Conservation (phyloP, 495 filamentous ascomycete species). For the Penicillium tannophilum region DNA sequence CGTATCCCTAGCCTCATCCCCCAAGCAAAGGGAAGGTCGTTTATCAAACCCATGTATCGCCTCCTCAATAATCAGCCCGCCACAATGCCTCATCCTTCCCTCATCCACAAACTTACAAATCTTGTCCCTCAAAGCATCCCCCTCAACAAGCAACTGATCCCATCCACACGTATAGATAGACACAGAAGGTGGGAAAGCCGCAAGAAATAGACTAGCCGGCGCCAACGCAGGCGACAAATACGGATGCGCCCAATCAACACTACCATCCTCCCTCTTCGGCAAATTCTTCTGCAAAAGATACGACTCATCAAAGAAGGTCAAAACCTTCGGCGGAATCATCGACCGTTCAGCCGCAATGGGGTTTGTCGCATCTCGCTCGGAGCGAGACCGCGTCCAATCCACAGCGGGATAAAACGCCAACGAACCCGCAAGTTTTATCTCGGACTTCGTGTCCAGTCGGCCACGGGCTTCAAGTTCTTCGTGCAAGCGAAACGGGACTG, state of each 20-base stretch:
- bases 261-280: conserved; percentile 10
- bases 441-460: conserved; percentile 17
- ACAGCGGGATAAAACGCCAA: conserved; percentile 73
- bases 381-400: conserved; percentile 70
- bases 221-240: conserved; percentile 27
- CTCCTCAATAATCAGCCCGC: conserved; percentile 23
- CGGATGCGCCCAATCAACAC: conserved; percentile 26
- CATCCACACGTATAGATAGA: conserved; percentile 31
- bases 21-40: conserved; percentile 24
- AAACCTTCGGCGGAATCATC: conserved; percentile 15
- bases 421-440: conserved; percentile 40
- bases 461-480: conserved; percentile 21
- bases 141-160: conserved; percentile 31
- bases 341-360: conserved; percentile 17
- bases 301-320: conserved; percentile 24
- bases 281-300: conserved; percentile 18
- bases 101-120: conserved; percentile 16
- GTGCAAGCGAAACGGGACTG: conserved; percentile 62
- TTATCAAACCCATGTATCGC: conserved; percentile 34
- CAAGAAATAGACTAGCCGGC: conserved; percentile 10
- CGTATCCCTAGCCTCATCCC: conserved; percentile 14
- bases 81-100: conserved; percentile 16
- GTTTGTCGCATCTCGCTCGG: conserved; percentile 35
- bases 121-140: conserved; percentile 25
- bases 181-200: conserved; percentile 20